Base-by-base conservation (phyloP, 345 rosid genomes). In the Rhizophora apiculata region DNA sequence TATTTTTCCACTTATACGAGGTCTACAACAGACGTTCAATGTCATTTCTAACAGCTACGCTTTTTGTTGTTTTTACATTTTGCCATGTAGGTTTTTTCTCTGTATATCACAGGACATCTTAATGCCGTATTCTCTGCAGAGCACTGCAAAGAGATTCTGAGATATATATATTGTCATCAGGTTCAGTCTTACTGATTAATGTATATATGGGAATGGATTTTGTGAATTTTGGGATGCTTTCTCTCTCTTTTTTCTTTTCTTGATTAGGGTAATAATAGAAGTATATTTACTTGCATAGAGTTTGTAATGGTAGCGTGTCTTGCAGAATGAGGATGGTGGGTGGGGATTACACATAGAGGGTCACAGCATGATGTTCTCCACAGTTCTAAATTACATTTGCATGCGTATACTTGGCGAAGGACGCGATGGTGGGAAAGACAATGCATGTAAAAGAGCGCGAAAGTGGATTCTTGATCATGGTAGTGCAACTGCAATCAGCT, bases 301-400 rank as follows among this genome's bases (percentile, higher is more conserved):
- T 43, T 43, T 43, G 49, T 11, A 43, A 43, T 13, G 4, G 49
- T 43, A 43, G 15, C 18, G 19, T 3, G 4, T 43, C 18, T 3
- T 29, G 19, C 24, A 64, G 74, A 75, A 75, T 51, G 70, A 75
- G 60, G 78, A 75, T 60, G 78, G 78, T 7, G 78, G 78, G 0
- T 75, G 70, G 74, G 78, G 78, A 34, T 29, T 75, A 1, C 78
- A 75, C 56, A 69, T 75, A 48, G 78, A 69, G 60, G 68, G 73
- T 4, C 78, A 48, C 24, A 75, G 78, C 70, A 64, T 59, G n/a
- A 75, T 75, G 78, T 75, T 75, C 70, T 64, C 66, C 62, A 75
- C 78, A 3, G 68, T 54, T 13, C 64, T 75, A 5, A 75, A 32
- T 49, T 75, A 75, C 56, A 60, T 75, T 36, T 69, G 74, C n/a